phyloP scores from a whole-genome alignment of 208 protist genomes.

The Kentomonas sorsogonicus region DNA sequence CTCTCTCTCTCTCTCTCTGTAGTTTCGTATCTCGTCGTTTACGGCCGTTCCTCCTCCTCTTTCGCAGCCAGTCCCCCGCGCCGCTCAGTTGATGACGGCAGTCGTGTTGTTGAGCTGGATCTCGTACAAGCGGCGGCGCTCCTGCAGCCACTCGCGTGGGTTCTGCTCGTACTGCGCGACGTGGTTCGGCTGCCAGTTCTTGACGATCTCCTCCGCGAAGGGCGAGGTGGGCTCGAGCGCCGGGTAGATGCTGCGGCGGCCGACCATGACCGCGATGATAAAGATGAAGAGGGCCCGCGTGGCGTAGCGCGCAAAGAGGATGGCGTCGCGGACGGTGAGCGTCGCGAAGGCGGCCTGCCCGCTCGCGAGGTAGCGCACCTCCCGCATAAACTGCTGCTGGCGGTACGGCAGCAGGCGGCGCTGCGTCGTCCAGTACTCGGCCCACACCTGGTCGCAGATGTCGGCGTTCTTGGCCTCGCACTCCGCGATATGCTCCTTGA shows the following conservation, averaged over 20 bases:
- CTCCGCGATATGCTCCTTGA: slow-evolving; percentile 70
- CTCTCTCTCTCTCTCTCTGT: too few species aligned
- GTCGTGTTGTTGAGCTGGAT: too few species aligned
- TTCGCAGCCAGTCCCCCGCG: too few species aligned
- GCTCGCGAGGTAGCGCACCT: slow-evolving; percentile 28
- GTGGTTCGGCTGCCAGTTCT: slow-evolving; percentile 53
- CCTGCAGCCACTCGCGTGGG: background rate
- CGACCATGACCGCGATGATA: slow-evolving; percentile 45
- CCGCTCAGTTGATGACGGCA: too few species aligned
- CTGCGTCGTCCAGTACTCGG: slow-evolving; percentile 60
- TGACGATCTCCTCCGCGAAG: slow-evolving; percentile 62
- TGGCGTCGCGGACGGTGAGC: slow-evolving; percentile 26
- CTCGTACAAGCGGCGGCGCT: too few species aligned
- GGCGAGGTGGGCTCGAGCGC: slow-evolving; percentile 51
- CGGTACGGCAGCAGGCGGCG: slow-evolving; percentile 53
- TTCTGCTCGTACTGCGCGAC: slow-evolving; percentile 5
- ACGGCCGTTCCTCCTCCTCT: too few species aligned
- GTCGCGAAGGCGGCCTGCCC: slow-evolving; percentile 36
- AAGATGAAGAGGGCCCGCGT: slow-evolving; percentile 76
- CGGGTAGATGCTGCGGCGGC: slow-evolving; percentile 58
- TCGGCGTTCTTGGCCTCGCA: slow-evolving; percentile 54
- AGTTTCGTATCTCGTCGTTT: too few species aligned
- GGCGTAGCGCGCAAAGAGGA: slow-evolving; percentile 41
- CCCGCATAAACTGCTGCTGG: slow-evolving; percentile 30
- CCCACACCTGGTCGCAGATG: slow-evolving; percentile 57